Percentiles rank a stretch among this genome's conserved stretches.
Conservation (phyloP, 1,284 basidiomycete species). For the Paramarasmius palmivorus region DNA sequence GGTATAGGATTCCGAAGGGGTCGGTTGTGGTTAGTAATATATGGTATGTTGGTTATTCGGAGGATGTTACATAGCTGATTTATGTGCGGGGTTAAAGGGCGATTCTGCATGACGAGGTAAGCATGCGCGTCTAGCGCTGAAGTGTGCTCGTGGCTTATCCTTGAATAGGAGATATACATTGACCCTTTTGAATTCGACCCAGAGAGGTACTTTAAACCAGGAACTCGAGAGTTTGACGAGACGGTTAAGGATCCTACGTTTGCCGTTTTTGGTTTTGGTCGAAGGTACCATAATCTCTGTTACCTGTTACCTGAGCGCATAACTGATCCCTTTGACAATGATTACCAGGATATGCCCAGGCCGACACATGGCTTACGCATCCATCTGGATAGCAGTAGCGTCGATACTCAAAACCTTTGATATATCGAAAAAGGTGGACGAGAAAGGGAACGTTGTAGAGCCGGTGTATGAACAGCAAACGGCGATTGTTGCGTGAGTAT, state of each 20-base stretch:
- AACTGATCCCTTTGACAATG: neutral
- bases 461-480: no score
- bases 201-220: neutral
- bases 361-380: neutral
- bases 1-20: slow-evolving; percentile 10
- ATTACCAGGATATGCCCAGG: neutral
- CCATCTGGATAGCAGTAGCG: neutral
- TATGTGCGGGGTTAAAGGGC: slow-evolving; percentile 5
- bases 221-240: neutral
- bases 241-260: slow-evolving; percentile 6
- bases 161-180: neutral
- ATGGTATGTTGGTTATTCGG: slow-evolving; percentile 2
- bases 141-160: neutral
- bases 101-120: slow-evolving; percentile 9
- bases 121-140: neutral
- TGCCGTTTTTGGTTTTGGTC: slow-evolving; percentile 12
- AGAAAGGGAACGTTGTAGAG: no score
- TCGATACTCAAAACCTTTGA: neutral
- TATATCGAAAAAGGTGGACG: no score
- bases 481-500: no score
- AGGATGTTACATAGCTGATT: neutral
- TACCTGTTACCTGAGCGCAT: no score
- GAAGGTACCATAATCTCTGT: slow-evolving; percentile 3
- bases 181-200: slow-evolving; percentile 6
- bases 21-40: slow-evolving; percentile 4